A percentile compares a stretch with the other conserved stretches of the same genome.
These are phyloP conservation scores for Xylaria curta DNA, from an alignment of 495 filamentous ascomycete genomes.

Conservation along the genomic window DNA sequence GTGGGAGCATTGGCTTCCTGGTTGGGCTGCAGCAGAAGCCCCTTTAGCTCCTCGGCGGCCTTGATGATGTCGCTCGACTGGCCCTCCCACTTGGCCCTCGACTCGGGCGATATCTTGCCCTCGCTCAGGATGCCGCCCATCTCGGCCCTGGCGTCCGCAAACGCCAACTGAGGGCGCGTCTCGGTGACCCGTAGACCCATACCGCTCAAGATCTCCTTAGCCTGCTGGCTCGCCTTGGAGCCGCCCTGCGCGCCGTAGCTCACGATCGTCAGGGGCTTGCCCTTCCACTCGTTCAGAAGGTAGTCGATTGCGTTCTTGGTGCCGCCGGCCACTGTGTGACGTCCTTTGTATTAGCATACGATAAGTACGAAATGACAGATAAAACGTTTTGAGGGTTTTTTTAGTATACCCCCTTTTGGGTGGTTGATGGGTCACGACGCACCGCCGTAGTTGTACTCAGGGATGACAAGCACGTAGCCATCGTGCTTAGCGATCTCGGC, in stretches of 20 bases:
- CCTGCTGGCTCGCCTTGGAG: conserved; percentile 49
- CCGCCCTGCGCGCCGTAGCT: conserved; percentile 62
- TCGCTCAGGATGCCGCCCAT: conserved; percentile 35
- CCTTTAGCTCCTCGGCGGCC: conserved; percentile 43
- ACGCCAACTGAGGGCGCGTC: conserved; percentile 42
- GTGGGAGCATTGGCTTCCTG: conserved; percentile 13
- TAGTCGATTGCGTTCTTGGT: conserved; percentile 71
- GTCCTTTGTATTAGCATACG: neutral
- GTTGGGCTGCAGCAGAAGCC: conserved; percentile 36
- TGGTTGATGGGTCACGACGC: neutral
- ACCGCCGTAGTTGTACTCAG: conserved; percentile 49
- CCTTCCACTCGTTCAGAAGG: conserved; percentile 64
- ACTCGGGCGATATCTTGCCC: conserved; percentile 39
- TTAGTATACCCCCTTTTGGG: neutral
- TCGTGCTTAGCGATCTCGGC: conserved; percentile 51
- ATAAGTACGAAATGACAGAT: neutral
- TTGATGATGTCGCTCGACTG: conserved; percentile 33
- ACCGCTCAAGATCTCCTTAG: conserved; percentile 35
- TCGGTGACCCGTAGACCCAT: conserved; percentile 43
- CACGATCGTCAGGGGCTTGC: conserved; percentile 63
- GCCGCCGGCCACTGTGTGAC: conserved; percentile 50
- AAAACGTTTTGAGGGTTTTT: neutral
- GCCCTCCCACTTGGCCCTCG: conserved; percentile 38
- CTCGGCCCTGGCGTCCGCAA: conserved; percentile 37
- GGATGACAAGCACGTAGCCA: conserved; percentile 65